phyloP scores from a whole-genome alignment of 345 rosid genomes.

The Psidium guajava region DNA sequence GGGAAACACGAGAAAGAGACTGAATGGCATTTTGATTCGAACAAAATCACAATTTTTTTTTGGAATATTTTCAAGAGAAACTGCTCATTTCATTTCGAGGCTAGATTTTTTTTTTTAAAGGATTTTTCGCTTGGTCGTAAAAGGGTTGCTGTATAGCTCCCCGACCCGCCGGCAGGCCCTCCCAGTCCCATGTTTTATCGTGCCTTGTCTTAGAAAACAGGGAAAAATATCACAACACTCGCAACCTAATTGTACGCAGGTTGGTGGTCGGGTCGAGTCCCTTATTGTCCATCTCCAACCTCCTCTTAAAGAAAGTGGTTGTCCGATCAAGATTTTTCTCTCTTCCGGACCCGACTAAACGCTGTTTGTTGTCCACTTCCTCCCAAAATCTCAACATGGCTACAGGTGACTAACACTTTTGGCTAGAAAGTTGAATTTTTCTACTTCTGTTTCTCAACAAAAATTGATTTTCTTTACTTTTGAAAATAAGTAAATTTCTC shows the following conservation, averaged over 20 bases:
- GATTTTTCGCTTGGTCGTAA: not conserved
- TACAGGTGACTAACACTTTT: not conserved
- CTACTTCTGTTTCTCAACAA: too few relatives aligned
- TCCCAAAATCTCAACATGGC: not conserved
- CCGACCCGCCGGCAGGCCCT: not conserved
- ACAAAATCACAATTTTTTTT: not conserved
- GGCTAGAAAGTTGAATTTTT: too few relatives aligned
- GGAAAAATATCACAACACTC: slow-evolving; percentile 10
- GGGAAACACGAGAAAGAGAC: not conserved
- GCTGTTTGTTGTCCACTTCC: not conserved
- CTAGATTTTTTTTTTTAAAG: not conserved
- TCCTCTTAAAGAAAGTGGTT: not conserved
- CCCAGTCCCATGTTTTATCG: not conserved
- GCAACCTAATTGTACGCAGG: slow-evolving; percentile 15
- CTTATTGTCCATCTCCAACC: not conserved
- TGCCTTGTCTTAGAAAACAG: slow-evolving; percentile 7
- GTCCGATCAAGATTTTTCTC: slow-evolving; percentile 3
- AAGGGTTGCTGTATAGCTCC: not conserved
- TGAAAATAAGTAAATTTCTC: too few relatives aligned
- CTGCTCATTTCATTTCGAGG: not conserved
- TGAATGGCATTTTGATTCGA: not conserved
- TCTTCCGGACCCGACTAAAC: slow-evolving; percentile 5
- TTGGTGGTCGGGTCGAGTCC: not conserved
- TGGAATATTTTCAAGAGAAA: not conserved
- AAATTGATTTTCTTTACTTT: too few relatives aligned